These are phyloP conservation scores for Suillus subaureus DNA, from an alignment of 768 basidiomycete species.

Conservation along the genomic window DNA sequence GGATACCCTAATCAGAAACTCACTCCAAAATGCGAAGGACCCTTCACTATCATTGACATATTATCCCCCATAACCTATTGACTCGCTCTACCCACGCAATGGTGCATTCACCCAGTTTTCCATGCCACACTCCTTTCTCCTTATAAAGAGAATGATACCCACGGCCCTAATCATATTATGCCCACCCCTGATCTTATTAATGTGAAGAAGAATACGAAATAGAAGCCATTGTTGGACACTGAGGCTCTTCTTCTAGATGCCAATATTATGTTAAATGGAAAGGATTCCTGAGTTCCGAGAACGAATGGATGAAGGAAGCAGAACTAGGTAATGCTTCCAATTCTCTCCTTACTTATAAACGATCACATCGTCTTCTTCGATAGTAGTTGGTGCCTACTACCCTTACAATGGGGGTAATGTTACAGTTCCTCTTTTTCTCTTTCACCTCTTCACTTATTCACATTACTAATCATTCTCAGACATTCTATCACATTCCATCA, in stretches of 20 bases:
- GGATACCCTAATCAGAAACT: slow-evolving; percentile 1
- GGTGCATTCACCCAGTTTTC: slow-evolving; percentile 8
- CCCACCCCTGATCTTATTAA: background rate
- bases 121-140: background rate
- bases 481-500: too few relatives aligned
- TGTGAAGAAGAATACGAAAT: background rate
- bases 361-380: too few relatives aligned
- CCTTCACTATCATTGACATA: background rate
- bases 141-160: background rate
- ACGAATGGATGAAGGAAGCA: background rate
- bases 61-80: background rate
- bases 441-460: too few relatives aligned
- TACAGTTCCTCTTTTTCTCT: too few relatives aligned
- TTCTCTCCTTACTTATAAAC: background rate
- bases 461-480: too few relatives aligned
- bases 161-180: background rate
- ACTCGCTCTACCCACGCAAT: background rate
- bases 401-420: too few relatives aligned
- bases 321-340: background rate
- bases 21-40: slow-evolving; percentile 6
- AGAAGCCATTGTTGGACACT: background rate
- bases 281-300: background rate
- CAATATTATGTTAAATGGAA: background rate
- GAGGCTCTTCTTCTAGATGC: too few relatives aligned
- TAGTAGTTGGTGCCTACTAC: too few relatives aligned